These are phyloP conservation scores for Emergomyces orientalis DNA, from an alignment of 2,329 filamentous ascomycete species.

Conservation along the genomic window DNA sequence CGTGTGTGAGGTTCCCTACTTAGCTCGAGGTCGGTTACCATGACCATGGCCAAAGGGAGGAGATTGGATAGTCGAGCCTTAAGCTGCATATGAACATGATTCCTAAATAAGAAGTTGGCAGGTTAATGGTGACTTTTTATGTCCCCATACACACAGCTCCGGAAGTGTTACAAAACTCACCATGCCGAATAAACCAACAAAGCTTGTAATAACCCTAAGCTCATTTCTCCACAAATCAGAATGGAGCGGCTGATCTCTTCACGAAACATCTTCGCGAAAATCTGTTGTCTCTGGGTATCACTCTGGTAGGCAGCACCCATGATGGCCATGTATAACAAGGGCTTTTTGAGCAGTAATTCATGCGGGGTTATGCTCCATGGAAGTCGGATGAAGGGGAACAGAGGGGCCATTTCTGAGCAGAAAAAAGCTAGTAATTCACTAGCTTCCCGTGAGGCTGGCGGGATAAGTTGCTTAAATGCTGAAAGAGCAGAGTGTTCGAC, in stretches of 20 bases:
- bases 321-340: neutral
- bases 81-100: neutral
- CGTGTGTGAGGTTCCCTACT: neutral
- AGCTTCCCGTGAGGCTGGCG: neutral
- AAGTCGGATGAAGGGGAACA: neutral
- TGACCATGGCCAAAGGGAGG: neutral
- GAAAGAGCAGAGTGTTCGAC: neutral
- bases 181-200: conserved; percentile 1
- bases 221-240: neutral
- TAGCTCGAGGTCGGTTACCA: neutral
- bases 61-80: neutral
- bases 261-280: neutral
- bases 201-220: neutral
- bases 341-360: neutral
- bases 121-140: neutral
- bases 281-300: neutral
- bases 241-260: neutral
- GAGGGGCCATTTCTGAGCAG: neutral
- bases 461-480: neutral
- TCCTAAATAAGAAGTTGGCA: neutral
- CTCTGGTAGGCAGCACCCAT: neutral
- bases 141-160: neutral
- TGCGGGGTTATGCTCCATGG: neutral
- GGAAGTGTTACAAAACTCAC: neutral
- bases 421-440: neutral